A percentile compares a stretch with the other conserved stretches of the same genome.
phyloP scores from a whole-genome alignment of 78 protist genomes.

The Tieghemostelium lacteum region DNA sequence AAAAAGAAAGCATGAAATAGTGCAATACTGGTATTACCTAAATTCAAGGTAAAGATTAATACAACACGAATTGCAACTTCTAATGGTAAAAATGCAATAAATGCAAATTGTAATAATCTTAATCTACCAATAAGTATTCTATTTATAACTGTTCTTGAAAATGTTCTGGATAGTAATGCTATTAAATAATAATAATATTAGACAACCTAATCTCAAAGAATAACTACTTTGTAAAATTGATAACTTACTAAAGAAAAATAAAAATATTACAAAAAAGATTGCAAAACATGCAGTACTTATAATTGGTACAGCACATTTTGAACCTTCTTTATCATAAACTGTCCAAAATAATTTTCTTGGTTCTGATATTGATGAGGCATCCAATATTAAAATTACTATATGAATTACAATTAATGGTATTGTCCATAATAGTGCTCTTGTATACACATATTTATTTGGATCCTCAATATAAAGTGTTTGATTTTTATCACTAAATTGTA shows the following conservation, averaged over 20 bases:
- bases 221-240: not conserved
- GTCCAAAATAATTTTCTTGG: constrained; percentile 40
- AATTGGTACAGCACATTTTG: constrained; percentile 60
- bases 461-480: constrained; percentile 41
- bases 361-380: not conserved
- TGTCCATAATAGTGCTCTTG: constrained; percentile 24
- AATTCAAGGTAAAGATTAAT: constrained; percentile 27
- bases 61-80: constrained; percentile 65
- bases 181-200: constrained; percentile 5
- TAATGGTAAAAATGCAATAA: constrained; percentile 45
- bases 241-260: constrained; percentile 50
- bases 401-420: constrained; percentile 32
- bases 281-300: constrained; percentile 64
- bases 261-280: constrained; percentile 57
- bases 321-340: constrained; percentile 4
- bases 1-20: constrained; percentile 70
- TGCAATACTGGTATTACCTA: constrained; percentile 34
- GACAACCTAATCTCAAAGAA: too few species aligned
- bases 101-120: constrained; percentile 22
- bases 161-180: constrained; percentile 53
- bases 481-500: constrained; percentile 7
- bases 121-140: constrained; percentile 38
- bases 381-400: constrained; percentile 42
- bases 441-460: constrained; percentile 60
- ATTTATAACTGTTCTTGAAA: constrained; percentile 42